Evolutionary conservation across 257 asterid genomes (phyloP).

Genomic region (Solanum tacnaense): DNA sequence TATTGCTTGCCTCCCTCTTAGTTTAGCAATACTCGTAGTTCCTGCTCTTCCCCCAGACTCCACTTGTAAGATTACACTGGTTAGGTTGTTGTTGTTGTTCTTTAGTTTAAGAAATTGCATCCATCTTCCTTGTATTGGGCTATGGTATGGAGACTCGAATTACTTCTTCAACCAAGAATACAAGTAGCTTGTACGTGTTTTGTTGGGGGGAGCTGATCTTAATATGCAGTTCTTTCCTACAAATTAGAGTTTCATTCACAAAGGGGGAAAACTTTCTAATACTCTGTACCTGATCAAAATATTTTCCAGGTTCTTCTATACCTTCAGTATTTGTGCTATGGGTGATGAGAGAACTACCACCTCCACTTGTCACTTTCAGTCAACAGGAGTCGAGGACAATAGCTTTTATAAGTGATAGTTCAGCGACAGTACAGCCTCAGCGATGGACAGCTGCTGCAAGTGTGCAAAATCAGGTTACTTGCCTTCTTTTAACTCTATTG

Average conservation of each 20-base stretch:
- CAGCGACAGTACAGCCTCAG: slow-evolving; percentile 35
- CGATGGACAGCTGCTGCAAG: slow-evolving; percentile 60
- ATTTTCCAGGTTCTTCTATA: slow-evolving; percentile 71
- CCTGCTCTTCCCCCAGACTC: not conserved
- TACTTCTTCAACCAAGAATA: not conserved
- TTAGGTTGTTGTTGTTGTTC: not conserved
- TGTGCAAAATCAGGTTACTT: slow-evolving; percentile 62
- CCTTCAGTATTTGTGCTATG: slow-evolving; percentile 72
- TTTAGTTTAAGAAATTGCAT: not conserved
- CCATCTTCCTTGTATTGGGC: not conserved
- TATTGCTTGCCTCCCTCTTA: not conserved
- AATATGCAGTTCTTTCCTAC: not conserved
- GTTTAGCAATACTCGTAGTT: not conserved
- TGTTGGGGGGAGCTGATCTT: not conserved
- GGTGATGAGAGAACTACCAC: slow-evolving; percentile 94
- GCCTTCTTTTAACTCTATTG: not conserved
- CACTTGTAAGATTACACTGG: not conserved
- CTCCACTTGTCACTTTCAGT: slow-evolving; percentile 30
- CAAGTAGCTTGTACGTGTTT: not conserved
- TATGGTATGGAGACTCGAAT: not conserved
- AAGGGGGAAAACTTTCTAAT: not conserved
- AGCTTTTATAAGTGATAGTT: slow-evolving; percentile 52
- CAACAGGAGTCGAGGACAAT: slow-evolving; percentile 52
- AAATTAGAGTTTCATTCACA: not conserved
- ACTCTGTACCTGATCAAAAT: not conserved